phyloP scores from a whole-genome alignment of 768 basidiomycete species.

The Russula brevipes region DNA sequence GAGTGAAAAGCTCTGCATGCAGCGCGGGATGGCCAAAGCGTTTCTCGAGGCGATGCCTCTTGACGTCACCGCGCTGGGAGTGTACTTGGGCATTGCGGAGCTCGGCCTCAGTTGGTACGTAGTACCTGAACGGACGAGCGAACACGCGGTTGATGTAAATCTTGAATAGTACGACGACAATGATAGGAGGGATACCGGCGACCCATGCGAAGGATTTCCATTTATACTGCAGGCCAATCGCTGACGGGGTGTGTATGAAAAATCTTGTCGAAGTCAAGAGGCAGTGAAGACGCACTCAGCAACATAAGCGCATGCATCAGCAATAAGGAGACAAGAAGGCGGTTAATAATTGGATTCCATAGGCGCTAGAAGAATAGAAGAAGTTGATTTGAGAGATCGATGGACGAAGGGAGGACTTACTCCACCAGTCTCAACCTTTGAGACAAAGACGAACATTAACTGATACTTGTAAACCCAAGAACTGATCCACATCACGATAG shows the following conservation, averaged over 20 bases:
- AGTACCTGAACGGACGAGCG: conserved; percentile 68
- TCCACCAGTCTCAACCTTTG: conserved; percentile 90
- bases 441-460: conserved; percentile 88
- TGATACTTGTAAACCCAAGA: conserved; percentile 94
- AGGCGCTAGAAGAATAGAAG: conserved; percentile 56
- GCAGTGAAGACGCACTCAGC: conserved; percentile 57
- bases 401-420: conserved; percentile 42
- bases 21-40: conserved; percentile 95
- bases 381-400: conserved; percentile 4
- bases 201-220: conserved; percentile 73
- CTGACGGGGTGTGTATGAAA: conserved; percentile 36
- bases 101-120: conserved; percentile 77
- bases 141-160: conserved; percentile 69
- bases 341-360: conserved; percentile 93
- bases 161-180: conserved; percentile 80
- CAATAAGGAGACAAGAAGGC: conserved; percentile 68
- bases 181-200: conserved; percentile 77
- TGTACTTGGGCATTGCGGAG: conserved; percentile 68
- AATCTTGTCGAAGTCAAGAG: conserved; percentile 9
- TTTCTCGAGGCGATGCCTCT: conserved; percentile 71
- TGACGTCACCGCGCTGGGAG: conserved; percentile 69
- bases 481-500: conserved; percentile 81
- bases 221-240: conserved; percentile 77
- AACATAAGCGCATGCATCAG: conserved; percentile 87
- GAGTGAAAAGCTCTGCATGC: conserved; percentile 79